Evolutionary conservation across 208 protist species (phyloP), one percentile per base, ranked within the genome.

Genomic region (Trypanosoma grayi): DNA sequence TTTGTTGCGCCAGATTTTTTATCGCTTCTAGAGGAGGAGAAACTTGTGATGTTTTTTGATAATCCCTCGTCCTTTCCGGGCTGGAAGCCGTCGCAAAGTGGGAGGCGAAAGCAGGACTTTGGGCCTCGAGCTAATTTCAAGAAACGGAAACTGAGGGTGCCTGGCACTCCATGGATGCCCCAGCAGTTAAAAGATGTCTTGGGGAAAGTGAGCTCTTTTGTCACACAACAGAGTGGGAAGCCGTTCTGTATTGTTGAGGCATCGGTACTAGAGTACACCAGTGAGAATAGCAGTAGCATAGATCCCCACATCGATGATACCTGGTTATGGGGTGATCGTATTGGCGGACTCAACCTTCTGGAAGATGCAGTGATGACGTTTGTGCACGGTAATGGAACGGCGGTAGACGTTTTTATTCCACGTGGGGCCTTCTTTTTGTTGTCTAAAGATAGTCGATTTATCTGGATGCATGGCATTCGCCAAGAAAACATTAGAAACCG

Each of bases 301-400:
- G 90, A 96, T 61, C 85, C 87, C 13, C 90, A 96, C 36, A 67
- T 96, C 28, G 90, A 96, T 66, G 90, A 96, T 61, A 91, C 85
- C 4, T 96, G 90, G 87, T 53, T 94, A n/a, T 96, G 90, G 87
- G 90, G 90, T 22, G 66, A 87, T 41, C 72, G 90, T 27, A 85
- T 96, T 59, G 81, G 64, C 20, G 87, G 90, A 0, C 30, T 91
- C 27, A 94, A 92, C 73, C 45, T 96, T 24, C 54, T 85, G 22
- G 71, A 73, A 6, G 70, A 90, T 24, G 78, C 78, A 40, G 61
- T 69, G 10, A 87, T 96, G 60, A 93, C 87, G 0, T 96, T 96
- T 72, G 85, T 95, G n/a, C 74, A 76, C 27, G 43, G 27, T 18
- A 48, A 81, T 0, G 80, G 70, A 34, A 50, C 65, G 20, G 68